These are phyloP conservation scores for Neurospora discreta DNA, from an alignment of 495 filamentous ascomycete genomes.

Conservation along the genomic window DNA sequence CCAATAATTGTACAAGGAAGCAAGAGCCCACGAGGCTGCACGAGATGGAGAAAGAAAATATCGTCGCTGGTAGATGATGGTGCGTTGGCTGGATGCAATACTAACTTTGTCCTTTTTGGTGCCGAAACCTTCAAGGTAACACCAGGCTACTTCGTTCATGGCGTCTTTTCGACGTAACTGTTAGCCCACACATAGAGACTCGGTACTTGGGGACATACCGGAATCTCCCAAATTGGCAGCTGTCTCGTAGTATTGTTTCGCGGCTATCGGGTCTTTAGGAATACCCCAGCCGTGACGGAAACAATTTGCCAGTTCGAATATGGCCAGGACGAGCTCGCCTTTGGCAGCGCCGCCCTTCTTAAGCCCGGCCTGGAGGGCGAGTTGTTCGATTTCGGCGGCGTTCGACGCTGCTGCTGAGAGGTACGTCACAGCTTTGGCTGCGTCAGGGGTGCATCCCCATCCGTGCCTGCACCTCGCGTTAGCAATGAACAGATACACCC, in stretches of 20 bases:
- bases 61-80: not conserved
- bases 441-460: constrained; percentile 73
- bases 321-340: constrained; percentile 93
- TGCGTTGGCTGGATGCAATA: constrained; percentile 9
- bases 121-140: constrained; percentile 89
- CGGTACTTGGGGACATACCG: constrained; percentile 24
- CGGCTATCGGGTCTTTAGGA: constrained; percentile 75
- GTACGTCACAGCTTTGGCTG: constrained; percentile 65
- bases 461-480: constrained; percentile 54
- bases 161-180: constrained; percentile 48
- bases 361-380: constrained; percentile 72
- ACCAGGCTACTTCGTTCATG: constrained; percentile 96
- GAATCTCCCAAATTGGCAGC: constrained; percentile 92
- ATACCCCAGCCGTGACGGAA: constrained; percentile 97
- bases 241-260: constrained; percentile 89
- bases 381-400: constrained; percentile 71
- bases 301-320: constrained; percentile 90
- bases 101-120: constrained; percentile 95
- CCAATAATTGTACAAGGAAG: constrained; percentile 15
- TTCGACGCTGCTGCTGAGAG: constrained; percentile 86
- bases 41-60: not conserved
- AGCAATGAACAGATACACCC: not conserved
- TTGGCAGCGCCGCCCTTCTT: constrained; percentile 93
- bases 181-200: not conserved
- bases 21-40: not conserved